Base-by-base conservation (phyloP, 75 land plant species). In the Pseudotsuga menziesii region DNA sequence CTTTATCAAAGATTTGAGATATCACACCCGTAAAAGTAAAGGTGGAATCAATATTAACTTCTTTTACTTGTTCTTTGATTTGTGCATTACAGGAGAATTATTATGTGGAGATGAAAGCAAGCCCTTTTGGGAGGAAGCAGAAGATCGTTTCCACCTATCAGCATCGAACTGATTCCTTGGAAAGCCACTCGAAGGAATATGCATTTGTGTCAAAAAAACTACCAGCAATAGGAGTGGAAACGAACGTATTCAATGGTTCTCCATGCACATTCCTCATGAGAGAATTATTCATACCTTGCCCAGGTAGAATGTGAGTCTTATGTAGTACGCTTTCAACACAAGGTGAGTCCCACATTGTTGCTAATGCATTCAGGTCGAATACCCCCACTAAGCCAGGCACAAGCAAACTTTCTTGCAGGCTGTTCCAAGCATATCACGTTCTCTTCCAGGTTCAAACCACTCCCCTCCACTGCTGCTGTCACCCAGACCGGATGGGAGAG, bases 1-100 rank as follows among this genome's bases (percentile, higher is more conserved):
- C 99, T 80, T 97, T 97, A 77, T 97, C 98, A 88, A 97, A 97
- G 35, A 97, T 97, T 79, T 97, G 98, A 20, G 98, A 94, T 39
- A 97, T 97, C 66, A 97, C 95, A 39, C 98, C 98, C 60, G 79
- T 88, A 7, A 97, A 92, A 15, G 99, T 94, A 2, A 76, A 69
- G 35, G 87, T 90, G 76, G 87, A 88, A 70, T 94, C 94, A 76
- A 97, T 91, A 54, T 91, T 89, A 19, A 94, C 92, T 11, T 85
- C 92, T 82, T 97, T 90, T 85, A 97, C 76, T 88, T 89, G 8
- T 80, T 97, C 75, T 92, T 92, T 56, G 99, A 90, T 81, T 83
- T 94, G 84, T 97, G 99, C 78, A 94, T 93, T 27, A 81, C 79
- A 9, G 73, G 54, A 20, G 41, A 71, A 20, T 48, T 39, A 71